Evolutionary conservation across 163 green algal species (phyloP).

Genomic region (Chloromonas sp.): DNA sequence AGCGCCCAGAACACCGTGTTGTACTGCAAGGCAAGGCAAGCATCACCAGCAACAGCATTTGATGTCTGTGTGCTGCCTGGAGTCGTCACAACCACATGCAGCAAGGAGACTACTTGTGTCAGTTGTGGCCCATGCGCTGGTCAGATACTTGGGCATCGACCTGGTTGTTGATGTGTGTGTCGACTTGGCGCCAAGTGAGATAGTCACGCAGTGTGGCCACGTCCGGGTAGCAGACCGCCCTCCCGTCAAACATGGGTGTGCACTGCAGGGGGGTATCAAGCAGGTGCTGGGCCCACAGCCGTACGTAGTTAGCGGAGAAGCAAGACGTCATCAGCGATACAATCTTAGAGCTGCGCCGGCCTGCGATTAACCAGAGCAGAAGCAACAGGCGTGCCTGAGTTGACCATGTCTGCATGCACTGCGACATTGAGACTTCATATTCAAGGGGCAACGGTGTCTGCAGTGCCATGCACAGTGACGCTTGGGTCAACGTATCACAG

Average conservation of each 20-base stretch:
- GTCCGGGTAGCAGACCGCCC: constrained; percentile 82
- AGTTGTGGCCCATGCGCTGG: no score
- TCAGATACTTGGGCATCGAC: constrained; percentile 14
- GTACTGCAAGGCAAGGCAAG: constrained; percentile 63
- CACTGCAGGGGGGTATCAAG: constrained; percentile 14
- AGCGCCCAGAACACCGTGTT: constrained; percentile 94
- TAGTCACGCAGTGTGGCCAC: constrained; percentile 77
- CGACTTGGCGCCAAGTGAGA: constrained; percentile 86
- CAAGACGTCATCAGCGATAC: constrained; percentile 78
- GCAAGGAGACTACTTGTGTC: no score
- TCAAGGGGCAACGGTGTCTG: no score
- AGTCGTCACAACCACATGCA: no score
- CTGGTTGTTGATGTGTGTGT: constrained; percentile 96
- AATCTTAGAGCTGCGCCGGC: constrained; percentile 73
- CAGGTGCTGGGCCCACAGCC: constrained; percentile 56
- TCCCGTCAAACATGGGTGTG: constrained; percentile 84
- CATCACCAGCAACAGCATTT: no score
- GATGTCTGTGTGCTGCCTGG: no score
- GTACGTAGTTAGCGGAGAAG: constrained; percentile 83
- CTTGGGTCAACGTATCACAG: no score
- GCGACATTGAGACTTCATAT: no score
- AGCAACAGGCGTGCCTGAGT: no score
- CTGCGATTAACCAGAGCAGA: constrained; percentile 30
- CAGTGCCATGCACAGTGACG: no score
- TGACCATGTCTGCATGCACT: no score